Conservation (phyloP, 768 basidiomycete species). For the Trametes coccinea region DNA sequence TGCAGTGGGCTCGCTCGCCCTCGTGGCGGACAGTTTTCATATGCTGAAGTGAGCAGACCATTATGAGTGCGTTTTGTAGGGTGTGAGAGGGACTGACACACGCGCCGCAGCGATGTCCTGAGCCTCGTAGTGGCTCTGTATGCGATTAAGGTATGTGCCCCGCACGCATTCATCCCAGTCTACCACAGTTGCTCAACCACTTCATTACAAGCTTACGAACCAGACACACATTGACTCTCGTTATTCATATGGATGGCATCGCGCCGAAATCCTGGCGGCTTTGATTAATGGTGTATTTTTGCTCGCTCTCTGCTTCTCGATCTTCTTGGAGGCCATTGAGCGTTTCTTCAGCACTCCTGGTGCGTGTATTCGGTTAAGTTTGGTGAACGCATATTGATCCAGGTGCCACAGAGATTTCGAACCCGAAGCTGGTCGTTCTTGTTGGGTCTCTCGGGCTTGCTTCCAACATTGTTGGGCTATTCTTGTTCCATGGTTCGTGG, state of each 20-base stretch:
- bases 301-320: constrained; percentile 94
- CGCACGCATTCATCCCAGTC: not conserved
- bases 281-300: constrained; percentile 97
- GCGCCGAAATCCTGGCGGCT: constrained; percentile 95
- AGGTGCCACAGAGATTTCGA: constrained; percentile 70
- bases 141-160: constrained; percentile 70
- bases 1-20: constrained; percentile 92
- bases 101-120: constrained; percentile 81
- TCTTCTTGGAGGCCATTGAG: constrained; percentile 87
- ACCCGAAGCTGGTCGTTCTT: constrained; percentile 83
- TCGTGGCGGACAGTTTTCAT: constrained; percentile 96
- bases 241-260: constrained; percentile 99
- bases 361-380: constrained; percentile 33
- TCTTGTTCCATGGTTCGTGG: constrained; percentile 87
- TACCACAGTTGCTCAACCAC: not conserved
- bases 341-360: constrained; percentile 87
- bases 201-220: constrained; percentile 56
- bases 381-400: not conserved
- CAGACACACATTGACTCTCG: constrained; percentile 60
- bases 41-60: constrained; percentile 84
- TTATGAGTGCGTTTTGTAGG: not conserved
- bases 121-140: constrained; percentile 94
- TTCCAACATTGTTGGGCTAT: constrained; percentile 90
- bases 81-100: constrained; percentile 7
- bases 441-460: constrained; percentile 88